Conservation (phyloP, 2,329 filamentous ascomycete species). For the Aspergillus clavatus region DNA sequence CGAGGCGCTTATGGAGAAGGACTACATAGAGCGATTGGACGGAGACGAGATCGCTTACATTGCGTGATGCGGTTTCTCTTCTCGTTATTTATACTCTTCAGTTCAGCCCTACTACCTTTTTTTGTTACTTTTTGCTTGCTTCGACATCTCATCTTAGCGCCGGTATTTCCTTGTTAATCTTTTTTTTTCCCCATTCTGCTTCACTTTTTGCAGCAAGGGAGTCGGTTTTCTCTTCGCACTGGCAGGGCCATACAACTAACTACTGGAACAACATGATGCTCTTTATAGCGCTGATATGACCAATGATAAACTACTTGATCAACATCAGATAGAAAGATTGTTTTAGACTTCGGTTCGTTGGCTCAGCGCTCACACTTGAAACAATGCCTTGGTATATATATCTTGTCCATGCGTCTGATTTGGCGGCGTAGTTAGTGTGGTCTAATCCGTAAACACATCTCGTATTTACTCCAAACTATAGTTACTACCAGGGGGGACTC, state of each 20-base stretch:
- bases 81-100: too few relatives aligned
- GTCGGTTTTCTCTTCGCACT: neutral
- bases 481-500: too few relatives aligned
- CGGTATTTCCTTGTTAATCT: conserved; percentile 5
- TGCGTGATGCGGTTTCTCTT: too few relatives aligned
- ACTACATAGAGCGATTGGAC: conserved; percentile 93
- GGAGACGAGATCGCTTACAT: conserved; percentile 93
- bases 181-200: conserved; percentile 4
- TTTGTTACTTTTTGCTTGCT: conserved; percentile 5
- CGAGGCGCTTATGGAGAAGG: conserved; percentile 96
- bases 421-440: too few relatives aligned
- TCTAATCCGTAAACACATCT: too few relatives aligned
- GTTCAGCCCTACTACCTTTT: conserved; percentile 2
- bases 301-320: conserved; percentile 25
- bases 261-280: neutral
- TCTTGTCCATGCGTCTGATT: too few relatives aligned
- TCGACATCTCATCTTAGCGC: conserved; percentile 4
- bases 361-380: too few relatives aligned
- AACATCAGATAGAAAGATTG: neutral
- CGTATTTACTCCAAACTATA: too few relatives aligned
- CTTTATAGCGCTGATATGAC: conserved; percentile 23
- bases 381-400: too few relatives aligned
- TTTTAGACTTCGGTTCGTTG: neutral
- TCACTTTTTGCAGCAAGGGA: conserved; percentile 1
- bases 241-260: neutral